Base-by-base conservation (phyloP, 352 stramenopile species). In the Phytophthora fragariaefolia region DNA sequence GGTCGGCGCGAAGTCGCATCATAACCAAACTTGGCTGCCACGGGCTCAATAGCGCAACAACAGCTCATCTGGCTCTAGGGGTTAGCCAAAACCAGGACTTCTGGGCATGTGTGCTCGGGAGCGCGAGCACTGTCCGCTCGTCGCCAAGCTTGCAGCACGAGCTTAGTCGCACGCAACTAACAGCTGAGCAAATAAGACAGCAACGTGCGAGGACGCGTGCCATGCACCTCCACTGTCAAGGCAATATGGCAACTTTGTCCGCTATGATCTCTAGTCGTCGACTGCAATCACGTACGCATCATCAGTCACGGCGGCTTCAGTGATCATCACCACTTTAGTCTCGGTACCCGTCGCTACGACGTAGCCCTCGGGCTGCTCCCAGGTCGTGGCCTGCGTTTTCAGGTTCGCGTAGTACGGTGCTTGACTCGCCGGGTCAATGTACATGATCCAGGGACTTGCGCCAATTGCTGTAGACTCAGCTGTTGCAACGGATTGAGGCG, bases 351-450 rank as follows among this genome's bases (percentile, higher is more conserved):
- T n/a, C 12, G 38, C 24, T 5, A 52, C 20, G 43, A 36, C 30
- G 62, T 78, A 74, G 24, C 68, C 65, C 0, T n/a, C 30, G 9
- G 83, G 77, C 22, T 63, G 56, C 46, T 89, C 74, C 83, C 83
- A 90, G 6, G 66, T 73, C 56, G 80, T 86, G 40, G 66, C 82
- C 24, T 79, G 47, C 18, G 82, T 90, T 8, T 56, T 38, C 3
- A 83, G 9, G 34, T 90, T 89, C 51, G 85, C 72, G 45, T 86
- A 90, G 69, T 89, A 90, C 18, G 76, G 67, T 26, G 60, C 57
- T 18, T 71, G 68, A 3, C 68, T 82, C 17, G 53, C 60, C 15
- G 66, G 58, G 48, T 92, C 82, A n/a, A 87, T 63, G 69, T 76
- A 87, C 64, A 71, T 70, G 52, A 76, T 53, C 80, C 79, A 89